These are phyloP conservation scores for Fragaria vesca DNA, from an alignment of 306 rosid species.

Conservation along the genomic window DNA sequence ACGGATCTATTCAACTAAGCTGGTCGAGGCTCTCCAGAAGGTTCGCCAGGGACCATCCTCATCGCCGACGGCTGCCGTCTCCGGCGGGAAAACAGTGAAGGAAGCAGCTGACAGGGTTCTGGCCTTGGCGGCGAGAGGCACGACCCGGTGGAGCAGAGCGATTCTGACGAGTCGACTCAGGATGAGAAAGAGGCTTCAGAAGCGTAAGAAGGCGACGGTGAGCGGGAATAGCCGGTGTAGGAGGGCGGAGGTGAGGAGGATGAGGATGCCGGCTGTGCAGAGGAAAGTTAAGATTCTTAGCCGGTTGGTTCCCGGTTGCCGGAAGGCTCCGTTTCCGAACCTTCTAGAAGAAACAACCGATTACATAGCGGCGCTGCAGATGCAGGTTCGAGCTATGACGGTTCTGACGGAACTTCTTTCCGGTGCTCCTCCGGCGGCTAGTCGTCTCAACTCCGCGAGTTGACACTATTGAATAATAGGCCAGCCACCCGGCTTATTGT, in stretches of 20 bases:
- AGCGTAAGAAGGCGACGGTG: slow-evolving; percentile 42
- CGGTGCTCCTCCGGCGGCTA: slow-evolving; percentile 40
- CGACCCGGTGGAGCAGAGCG: slow-evolving; percentile 90
- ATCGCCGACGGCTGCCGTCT: slow-evolving; percentile 10
- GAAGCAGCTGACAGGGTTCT: slow-evolving; percentile 73
- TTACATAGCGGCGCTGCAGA: slow-evolving; percentile 82
- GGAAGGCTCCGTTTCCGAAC: slow-evolving; percentile 63
- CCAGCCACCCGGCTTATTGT: slow-evolving; percentile 35
- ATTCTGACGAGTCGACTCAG: slow-evolving; percentile 57
- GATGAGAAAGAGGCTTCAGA: slow-evolving; percentile 29
- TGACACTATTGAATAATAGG: slow-evolving; percentile 18
- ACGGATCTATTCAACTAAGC: slow-evolving; percentile 69
- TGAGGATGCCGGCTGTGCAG: slow-evolving; percentile 46
- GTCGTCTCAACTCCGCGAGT: slow-evolving; percentile 34
- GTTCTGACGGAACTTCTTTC: slow-evolving; percentile 60
- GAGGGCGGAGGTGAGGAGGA: slow-evolving; percentile 32
- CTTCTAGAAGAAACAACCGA: slow-evolving; percentile 89
- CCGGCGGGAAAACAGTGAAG: slow-evolving; percentile 32
- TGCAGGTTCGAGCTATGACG: slow-evolving; percentile 88
- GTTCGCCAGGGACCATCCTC: slow-evolving; percentile 26
- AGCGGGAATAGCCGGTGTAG: slow-evolving; percentile 32
- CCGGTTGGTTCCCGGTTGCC: slow-evolving; percentile 90
- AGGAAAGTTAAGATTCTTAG: slow-evolving; percentile 60
- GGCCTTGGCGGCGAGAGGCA: slow-evolving; percentile 64
- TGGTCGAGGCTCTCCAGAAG: slow-evolving; percentile 53